These are phyloP conservation scores for Glycine latifolia DNA, from an alignment of 306 rosid genomes.

Conservation along the genomic window DNA sequence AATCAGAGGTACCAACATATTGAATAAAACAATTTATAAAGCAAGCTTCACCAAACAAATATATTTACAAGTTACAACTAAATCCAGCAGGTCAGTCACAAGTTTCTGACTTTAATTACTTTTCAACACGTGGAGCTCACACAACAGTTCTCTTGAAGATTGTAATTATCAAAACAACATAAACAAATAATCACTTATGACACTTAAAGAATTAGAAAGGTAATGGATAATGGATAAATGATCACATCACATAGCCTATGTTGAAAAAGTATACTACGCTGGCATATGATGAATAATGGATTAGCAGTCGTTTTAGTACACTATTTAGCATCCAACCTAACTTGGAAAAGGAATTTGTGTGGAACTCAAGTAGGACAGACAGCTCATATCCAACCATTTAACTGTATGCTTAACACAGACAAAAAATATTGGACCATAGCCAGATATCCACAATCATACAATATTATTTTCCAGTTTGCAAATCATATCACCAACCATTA, in stretches of 20 bases:
- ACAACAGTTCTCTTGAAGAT: neutral
- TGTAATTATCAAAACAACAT: neutral
- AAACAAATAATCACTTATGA: neutral
- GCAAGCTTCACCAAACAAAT: neutral
- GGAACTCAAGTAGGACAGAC: conserved; percentile 40
- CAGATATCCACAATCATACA: conserved; percentile 41
- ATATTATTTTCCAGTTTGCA: conserved; percentile 42
- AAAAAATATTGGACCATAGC: conserved; percentile 36
- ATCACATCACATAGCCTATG: conserved; percentile 19
- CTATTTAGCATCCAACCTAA: conserved; percentile 3
- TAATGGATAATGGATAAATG: neutral
- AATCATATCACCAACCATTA: conserved; percentile 49
- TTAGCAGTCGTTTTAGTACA: conserved; percentile 8
- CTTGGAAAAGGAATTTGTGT: neutral
- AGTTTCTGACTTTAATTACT: neutral
- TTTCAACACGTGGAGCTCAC: conserved; percentile 8
- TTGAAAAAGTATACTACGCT: conserved; percentile 23
- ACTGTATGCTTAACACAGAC: conserved; percentile 31
- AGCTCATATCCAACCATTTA: conserved; percentile 47
- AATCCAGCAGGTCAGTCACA: neutral
- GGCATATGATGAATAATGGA: conserved; percentile 34
- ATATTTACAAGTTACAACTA: neutral
- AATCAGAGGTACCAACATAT: neutral
- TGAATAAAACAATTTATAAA: conserved; percentile 13
- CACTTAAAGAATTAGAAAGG: neutral